Evolutionary conservation across 2,329 filamentous ascomycete genomes (phyloP).

Genomic region (Penicillium sp.): DNA sequence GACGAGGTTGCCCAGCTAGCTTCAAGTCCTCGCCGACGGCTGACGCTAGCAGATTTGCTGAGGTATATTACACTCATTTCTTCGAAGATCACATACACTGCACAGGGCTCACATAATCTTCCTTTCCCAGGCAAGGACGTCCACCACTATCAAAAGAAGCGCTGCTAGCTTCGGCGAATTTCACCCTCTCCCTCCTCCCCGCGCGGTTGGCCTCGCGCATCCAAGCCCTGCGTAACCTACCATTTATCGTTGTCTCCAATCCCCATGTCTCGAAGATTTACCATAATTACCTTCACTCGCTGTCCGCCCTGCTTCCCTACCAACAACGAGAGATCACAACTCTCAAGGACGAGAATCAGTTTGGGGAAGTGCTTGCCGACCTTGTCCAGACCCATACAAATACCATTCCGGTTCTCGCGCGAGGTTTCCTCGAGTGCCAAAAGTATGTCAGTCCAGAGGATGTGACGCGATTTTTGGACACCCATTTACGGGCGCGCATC

Average conservation of each 20-base stretch:
- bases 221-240: constrained; percentile 87
- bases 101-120: not conserved
- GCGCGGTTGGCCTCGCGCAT: constrained; percentile 93
- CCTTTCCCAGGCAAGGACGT: constrained; percentile 66
- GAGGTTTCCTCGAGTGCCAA: constrained; percentile 89
- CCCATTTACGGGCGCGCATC: constrained; percentile 90
- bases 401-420: constrained; percentile 89
- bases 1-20: constrained; percentile 80
- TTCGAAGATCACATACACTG: not conserved
- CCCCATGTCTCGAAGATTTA: constrained; percentile 93
- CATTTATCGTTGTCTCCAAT: constrained; percentile 98
- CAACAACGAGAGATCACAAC: constrained; percentile 72
- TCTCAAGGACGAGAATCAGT: constrained; percentile 84
- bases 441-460: constrained; percentile 83
- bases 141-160: constrained; percentile 81
- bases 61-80: constrained; percentile 59
- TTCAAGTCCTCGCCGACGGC: constrained; percentile 73
- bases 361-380: constrained; percentile 90
- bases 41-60: constrained; percentile 86
- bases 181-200: constrained; percentile 89
- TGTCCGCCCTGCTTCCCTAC: constrained; percentile 88
- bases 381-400: constrained; percentile 94
- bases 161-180: constrained; percentile 89
- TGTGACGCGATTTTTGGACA: constrained; percentile 90
- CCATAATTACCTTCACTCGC: constrained; percentile 91